These are phyloP conservation scores for Diplocarpon mali DNA, from an alignment of 2,329 filamentous ascomycete species.

Conservation along the genomic window DNA sequence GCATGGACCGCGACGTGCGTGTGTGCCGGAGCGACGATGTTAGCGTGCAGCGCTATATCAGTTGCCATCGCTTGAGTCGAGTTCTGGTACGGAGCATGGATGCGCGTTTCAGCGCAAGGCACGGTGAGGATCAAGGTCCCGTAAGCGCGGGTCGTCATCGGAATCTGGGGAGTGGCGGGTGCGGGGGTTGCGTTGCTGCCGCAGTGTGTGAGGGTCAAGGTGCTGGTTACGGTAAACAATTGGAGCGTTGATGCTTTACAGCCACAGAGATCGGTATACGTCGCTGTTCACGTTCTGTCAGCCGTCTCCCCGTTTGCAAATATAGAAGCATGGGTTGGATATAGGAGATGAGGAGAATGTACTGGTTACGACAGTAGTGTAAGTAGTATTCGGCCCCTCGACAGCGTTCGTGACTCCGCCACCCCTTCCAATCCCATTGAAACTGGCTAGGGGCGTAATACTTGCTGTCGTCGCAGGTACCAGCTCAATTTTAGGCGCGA, in stretches of 20 bases:
- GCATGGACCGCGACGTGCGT: no score
- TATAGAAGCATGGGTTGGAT: background rate
- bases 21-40: no score
- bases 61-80: no score
- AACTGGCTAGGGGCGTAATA: no score
- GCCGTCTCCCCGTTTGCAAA: background rate
- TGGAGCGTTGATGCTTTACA: background rate
- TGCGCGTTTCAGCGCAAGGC: background rate
- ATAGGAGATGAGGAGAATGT: background rate
- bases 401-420: no score
- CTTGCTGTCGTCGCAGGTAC: no score
- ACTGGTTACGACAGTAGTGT: background rate
- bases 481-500: no score
- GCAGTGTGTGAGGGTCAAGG: background rate
- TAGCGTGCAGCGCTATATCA: no score
- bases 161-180: background rate
- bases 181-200: background rate
- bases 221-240: background rate
- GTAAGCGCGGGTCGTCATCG: slow-evolving; percentile 2
- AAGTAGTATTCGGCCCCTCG: background rate
- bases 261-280: slow-evolving; percentile 1
- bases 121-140: background rate
- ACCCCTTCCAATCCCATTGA: no score
- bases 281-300: background rate
- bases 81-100: no score